These are phyloP conservation scores for Candida tetrigidarum DNA, from an alignment of 1,139 yeast genomes.

Conservation along the genomic window DNA sequence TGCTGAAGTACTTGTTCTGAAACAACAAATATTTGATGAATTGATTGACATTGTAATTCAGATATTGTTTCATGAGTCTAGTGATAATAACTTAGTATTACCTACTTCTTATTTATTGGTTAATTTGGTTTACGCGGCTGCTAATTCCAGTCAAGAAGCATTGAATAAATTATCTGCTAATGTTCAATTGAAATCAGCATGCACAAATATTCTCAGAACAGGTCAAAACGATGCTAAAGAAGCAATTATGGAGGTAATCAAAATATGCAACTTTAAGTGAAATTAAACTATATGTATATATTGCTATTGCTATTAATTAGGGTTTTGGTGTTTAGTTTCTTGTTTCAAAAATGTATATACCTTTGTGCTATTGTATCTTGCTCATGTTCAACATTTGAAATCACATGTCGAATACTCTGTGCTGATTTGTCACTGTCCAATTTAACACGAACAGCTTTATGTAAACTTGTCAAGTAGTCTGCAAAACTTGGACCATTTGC, in stretches of 20 bases:
- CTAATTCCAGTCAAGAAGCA: conserved; percentile 15
- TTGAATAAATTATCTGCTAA: conserved; percentile 18
- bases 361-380: conserved; percentile 44
- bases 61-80: conserved; percentile 32
- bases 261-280: conserved; percentile 20
- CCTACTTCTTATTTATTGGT: conserved; percentile 39
- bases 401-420: conserved; percentile 35
- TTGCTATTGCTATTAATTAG: too few species aligned
- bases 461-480: conserved; percentile 65
- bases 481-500: conserved; percentile 56
- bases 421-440: conserved; percentile 50
- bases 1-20: conserved; percentile 32
- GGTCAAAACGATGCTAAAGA: conserved; percentile 23
- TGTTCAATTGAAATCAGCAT: conserved; percentile 23
- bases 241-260: conserved; percentile 25
- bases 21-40: conserved; percentile 26
- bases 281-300: too few species aligned
- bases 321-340: conserved; percentile 11
- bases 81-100: conserved; percentile 35
- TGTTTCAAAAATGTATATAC: conserved; percentile 43
- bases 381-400: conserved; percentile 29
- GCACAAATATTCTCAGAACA: conserved; percentile 19
- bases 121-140: conserved; percentile 33
- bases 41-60: conserved; percentile 26
- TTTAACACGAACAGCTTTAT: conserved; percentile 60